Evolutionary conservation across 345 rosid species (phyloP).

Genomic region (Melaleuca alternifolia): DNA sequence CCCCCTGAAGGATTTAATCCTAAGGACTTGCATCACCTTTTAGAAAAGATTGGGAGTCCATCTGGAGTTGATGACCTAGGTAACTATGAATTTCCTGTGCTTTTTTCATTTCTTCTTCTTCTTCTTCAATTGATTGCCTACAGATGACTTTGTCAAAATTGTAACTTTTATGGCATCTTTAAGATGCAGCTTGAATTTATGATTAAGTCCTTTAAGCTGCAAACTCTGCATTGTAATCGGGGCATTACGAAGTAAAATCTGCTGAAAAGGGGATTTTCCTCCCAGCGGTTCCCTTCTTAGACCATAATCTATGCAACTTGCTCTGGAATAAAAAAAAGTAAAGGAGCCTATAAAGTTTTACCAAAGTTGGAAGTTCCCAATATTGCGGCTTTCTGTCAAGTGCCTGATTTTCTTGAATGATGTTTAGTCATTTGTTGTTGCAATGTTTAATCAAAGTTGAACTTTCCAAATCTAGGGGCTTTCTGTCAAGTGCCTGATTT

Average conservation of each 20-base stretch:
- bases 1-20: conserved; percentile 89
- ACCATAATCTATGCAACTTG: neutral
- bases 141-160: neutral
- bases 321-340: neutral
- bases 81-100: conserved; percentile 8
- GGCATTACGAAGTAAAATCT: neutral
- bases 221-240: neutral
- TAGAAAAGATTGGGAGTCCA: conserved; percentile 89
- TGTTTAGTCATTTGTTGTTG: neutral
- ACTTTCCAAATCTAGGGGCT: neutral
- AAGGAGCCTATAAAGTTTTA: neutral
- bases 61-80: conserved; percentile 83
- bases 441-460: neutral
- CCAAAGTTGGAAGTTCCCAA: neutral
- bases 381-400: neutral
- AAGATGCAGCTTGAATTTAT: neutral
- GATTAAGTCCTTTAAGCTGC: neutral
- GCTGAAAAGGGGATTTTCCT: neutral
- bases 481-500: neutral
- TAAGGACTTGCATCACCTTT: conserved; percentile 61
- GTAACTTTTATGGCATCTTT: neutral
- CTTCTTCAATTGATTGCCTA: neutral
- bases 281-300: neutral
- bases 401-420: neutral
- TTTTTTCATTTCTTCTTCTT: too few relatives aligned